Base-by-base conservation (phyloP, 345 rosid genomes). In the Litchi chinensis region DNA sequence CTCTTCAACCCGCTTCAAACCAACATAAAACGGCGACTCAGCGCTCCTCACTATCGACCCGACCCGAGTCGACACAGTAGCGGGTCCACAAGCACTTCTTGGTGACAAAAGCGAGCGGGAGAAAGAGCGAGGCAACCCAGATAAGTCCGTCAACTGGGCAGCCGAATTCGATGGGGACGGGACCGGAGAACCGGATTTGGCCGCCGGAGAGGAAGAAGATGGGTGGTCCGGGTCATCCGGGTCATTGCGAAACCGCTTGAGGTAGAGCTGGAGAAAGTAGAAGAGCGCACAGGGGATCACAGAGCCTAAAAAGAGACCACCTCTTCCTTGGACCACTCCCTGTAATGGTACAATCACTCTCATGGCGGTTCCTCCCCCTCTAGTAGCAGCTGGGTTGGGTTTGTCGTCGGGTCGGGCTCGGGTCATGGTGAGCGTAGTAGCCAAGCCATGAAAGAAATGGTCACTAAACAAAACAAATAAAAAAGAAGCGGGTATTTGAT, bases 211-310 rank as follows among this genome's bases (percentile, higher is more conserved):
- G 10, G 75, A 62, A 12, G 75, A 77, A 71, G 85, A 80, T 9
- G 79, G 68, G 11, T 77, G 83, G 24, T 82, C 85, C 28, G 86
- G 74, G 64, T 81, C 90, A 19, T 78, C 70, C 46, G 83, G 85
- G 76, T 89, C 83, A 67, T 77, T 81, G 21, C 95, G 95, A 79
- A 86, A 73, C 11, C 96, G 87, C 80, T 87, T 91, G 10, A 96
- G 84, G 76, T 91, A 92, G 24, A 96, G 88, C 81, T 95, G 99
- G 65, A 96, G 91, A 56, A 96, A 93, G 93, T 93, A 95, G 83
- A 91, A 91, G 82, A 93, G 91, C 57, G 90, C 97, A 81, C 98
- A 93, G n/a, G 99, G 98, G 52, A 95, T 93, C 59, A 92, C 92
- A 48, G 97, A 90, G 75, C 99, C 99, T 50, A 95, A 75, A 70